Evolutionary conservation across 148 eudicot genomes (phyloP), one percentile per base, ranked within the genome.

Genomic region (Rhododendron ovatum): DNA sequence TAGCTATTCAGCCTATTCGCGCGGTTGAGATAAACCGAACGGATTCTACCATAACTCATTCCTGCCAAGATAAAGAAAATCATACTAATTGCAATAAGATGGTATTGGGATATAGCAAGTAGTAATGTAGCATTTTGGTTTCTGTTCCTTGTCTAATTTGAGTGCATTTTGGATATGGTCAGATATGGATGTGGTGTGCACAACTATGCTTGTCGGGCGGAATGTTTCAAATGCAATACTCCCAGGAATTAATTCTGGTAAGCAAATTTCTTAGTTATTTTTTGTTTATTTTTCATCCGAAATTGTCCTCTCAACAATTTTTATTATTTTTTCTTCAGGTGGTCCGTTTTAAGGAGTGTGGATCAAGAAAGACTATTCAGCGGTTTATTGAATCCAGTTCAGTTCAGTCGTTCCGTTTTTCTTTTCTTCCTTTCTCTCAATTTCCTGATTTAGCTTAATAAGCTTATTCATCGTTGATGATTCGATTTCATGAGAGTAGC

Each of bases 171-270:
- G 89, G 20, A 76, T 61, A 50, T 87, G 50, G 82, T 51, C 88
- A 96, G 98, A 77, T 77, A 75, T 28, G 94, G 94, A 83, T 94
- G 98, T 83, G 95, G 95, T 35, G 80, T 86, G 84, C 98, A 96
- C 91, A 96, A 96, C 86, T 96, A 93, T 83, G 98, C 98, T 30
- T 88, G 93, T 87, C 90, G 95, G 91, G 88, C 51, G 74, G 96
- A 94, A 86, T 95, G 98, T 59, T 92, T 83, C 76, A 91, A 90
- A 83, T 95, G 98, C 92, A 88, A 84, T 82, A 89, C 88, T 17
- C 93, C 93, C 0, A 91, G 88, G 85, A 94, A 94, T 81, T 89
- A 93, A 94, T 78, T 89, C 47, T 81, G 91, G 98, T 96, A 82
- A 91, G 92, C 28, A 45, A 71, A 81, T 67, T 43, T 55, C 78